Evolutionary conservation across 148 eudicot species (phyloP).

Genomic region (Nepenthes mirabilis): DNA sequence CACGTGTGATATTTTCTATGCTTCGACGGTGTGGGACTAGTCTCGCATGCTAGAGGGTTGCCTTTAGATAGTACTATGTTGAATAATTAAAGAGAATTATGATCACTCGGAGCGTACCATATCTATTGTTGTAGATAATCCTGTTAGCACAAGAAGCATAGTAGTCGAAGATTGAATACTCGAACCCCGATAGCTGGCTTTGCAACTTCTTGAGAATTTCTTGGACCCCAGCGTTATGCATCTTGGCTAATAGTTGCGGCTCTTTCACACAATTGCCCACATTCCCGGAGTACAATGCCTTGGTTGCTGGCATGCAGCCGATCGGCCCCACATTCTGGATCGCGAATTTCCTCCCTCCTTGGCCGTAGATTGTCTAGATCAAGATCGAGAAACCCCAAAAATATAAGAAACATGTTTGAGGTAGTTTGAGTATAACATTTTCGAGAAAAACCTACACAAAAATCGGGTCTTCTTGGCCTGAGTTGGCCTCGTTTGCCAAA

Average conservation of each 20-base stretch:
- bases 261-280: slow-evolving; percentile 10
- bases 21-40: too few relatives aligned
- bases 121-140: slow-evolving; percentile 9
- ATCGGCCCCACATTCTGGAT: slow-evolving; percentile 21
- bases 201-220: slow-evolving; percentile 2
- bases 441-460: background rate
- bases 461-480: too few relatives aligned
- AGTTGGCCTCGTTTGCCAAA: too few relatives aligned
- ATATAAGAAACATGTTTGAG: background rate
- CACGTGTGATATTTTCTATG: too few relatives aligned
- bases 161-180: slow-evolving; percentile 19
- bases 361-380: slow-evolving; percentile 15
- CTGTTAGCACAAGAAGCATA: slow-evolving; percentile 10
- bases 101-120: slow-evolving; percentile 8
- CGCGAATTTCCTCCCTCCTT: slow-evolving; percentile 33
- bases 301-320: slow-evolving; percentile 25
- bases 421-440: background rate
- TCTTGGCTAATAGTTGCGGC: slow-evolving; percentile 8
- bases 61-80: too few relatives aligned
- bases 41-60: too few relatives aligned
- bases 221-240: slow-evolving; percentile 15
- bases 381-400: background rate
- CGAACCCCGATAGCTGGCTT: slow-evolving; percentile 16
- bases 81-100: too few relatives aligned
- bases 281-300: slow-evolving; percentile 6